Percentiles rank a stretch among this genome's conserved stretches.
Conservation (phyloP, 257 asterid species). For the Solanum pinnatisectum region DNA sequence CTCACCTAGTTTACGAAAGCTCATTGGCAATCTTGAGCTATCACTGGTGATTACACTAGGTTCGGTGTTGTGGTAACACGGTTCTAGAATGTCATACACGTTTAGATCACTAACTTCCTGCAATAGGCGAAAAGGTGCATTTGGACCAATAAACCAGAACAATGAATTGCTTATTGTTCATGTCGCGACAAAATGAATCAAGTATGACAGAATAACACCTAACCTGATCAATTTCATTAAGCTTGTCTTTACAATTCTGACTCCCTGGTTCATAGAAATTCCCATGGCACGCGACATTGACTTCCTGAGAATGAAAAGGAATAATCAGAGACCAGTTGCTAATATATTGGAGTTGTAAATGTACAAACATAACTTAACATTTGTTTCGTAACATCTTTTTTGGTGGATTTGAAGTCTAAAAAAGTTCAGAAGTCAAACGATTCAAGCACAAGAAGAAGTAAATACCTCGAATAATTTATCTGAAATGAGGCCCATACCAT, state of each 20-base stretch:
- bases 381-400: not conserved
- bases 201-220: conserved; percentile 4
- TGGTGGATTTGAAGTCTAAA: not conserved
- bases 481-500: conserved; percentile 95
- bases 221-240: conserved; percentile 53
- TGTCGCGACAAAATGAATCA: not conserved
- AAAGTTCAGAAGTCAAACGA: not conserved
- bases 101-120: conserved; percentile 58
- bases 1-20: conserved; percentile 91
- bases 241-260: conserved; percentile 41
- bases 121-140: conserved; percentile 1
- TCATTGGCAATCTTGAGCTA: conserved; percentile 42
- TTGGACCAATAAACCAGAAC: not conserved
- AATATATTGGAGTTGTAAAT: not conserved
- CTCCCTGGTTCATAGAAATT: conserved; percentile 39
- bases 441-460: not conserved
- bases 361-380: not conserved
- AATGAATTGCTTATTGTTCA: not conserved
- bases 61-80: conserved; percentile 58
- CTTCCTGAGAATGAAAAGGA: conserved; percentile 42
- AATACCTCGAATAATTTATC: conserved; percentile 67
- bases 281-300: conserved; percentile 47
- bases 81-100: conserved; percentile 80
- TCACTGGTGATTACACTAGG: conserved; percentile 19
- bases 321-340: conserved; percentile 2